Evolutionary conservation across 306 rosid genomes (phyloP), one percentile per base, ranked within the genome.

Genomic region (Prinsepia uniflora): DNA sequence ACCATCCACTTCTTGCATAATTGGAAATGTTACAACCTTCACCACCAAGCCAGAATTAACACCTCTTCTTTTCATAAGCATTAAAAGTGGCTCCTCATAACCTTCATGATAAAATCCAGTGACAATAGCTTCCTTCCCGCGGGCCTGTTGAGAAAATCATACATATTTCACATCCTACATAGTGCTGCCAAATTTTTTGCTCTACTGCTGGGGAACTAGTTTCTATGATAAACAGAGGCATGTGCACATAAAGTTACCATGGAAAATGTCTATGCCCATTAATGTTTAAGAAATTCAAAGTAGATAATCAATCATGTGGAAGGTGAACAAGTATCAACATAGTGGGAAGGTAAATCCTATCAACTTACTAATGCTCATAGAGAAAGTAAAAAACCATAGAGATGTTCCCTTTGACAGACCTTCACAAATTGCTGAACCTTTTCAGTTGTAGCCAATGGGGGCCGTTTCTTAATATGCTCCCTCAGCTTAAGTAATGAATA

Each of bases 51-150:
- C 97, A 8, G 98, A 84, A 81, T 89, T 85, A 47, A 89, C 95
- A 63, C 96, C 97, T 81, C 98, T 94, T 83, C 98, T 94, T 86
- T 84, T 94, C 97, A 94, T 94, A 57, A 91, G 98, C 98, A 94
- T 94, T 76, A 94, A 73, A 73, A 94, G 81, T 53, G 95, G 79
- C 73, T 89, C 97, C 81, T 87, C 96, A 24, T 90, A 94, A 78
- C 96, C 98, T 79, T 81, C 95, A 75, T 94, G 98, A 81, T 94
- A 90, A 88, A 94, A 94, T 70, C 98, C 98, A 44, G 97, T 76
- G 71, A 94, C 89, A 78, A 89, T 86, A 47, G 98, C 82, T 83
- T 94, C 98, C 95, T 83, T 94, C 66, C 98, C 98, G 59, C 70
- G 87, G 58, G 91, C 96, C 98, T 94, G 84, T 72, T 13, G 61